Evolutionary conservation across 2,329 filamentous ascomycete genomes (phyloP), one percentile per base, ranked within the genome.

Genomic region (Byssoonygena ceratinophila): DNA sequence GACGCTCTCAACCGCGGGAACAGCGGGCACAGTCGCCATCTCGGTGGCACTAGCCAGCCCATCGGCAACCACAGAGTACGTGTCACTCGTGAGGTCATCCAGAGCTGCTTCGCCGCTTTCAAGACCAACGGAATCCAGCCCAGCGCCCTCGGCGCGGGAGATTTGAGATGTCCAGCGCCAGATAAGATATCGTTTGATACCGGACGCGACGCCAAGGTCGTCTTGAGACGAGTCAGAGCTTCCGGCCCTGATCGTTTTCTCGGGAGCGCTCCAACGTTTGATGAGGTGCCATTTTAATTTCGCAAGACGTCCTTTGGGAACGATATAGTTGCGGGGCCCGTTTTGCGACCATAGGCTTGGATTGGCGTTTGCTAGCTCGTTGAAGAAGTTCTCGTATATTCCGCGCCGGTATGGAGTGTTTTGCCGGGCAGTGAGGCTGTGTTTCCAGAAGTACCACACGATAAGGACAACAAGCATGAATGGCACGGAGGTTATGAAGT

Each of bases 361-460:
- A 51, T 76, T 68, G 2, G 63, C 55, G n/a, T 64, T 66, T 3
- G 74, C 68, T 22, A 78, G 66, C 11, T 76, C 68, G 41, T 69
- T 64, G 60, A 74, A 78, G 12, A 78, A 68, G 4, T 67, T 61
- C 58, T 78, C 75, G 59, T 77, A 78, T 20, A 76, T 66, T 31
- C 74, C 74, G 12, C 75, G 66, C 37, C 72, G 68, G 43, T 74
- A 69, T 0, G 72, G 71, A 6, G 72, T 69, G 54, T 74, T 71
- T 40, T 69, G 66, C 36, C 66, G 64, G 6, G 64, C 62, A 9
- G 71, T 65, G 2, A 74, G 63, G 16, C 63, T 62, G 61, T 75
- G 71, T 57, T 76, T 76, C 47, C 76, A 66, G 32, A 65, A 60
- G 57, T 73, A 76, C 71, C 75, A 77, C 18, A 70, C 58, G 4